Evolutionary conservation across 2,329 filamentous ascomycete species (phyloP), one percentile per base, ranked within the genome.

Genomic region (Fusarium tanahbumbuense): DNA sequence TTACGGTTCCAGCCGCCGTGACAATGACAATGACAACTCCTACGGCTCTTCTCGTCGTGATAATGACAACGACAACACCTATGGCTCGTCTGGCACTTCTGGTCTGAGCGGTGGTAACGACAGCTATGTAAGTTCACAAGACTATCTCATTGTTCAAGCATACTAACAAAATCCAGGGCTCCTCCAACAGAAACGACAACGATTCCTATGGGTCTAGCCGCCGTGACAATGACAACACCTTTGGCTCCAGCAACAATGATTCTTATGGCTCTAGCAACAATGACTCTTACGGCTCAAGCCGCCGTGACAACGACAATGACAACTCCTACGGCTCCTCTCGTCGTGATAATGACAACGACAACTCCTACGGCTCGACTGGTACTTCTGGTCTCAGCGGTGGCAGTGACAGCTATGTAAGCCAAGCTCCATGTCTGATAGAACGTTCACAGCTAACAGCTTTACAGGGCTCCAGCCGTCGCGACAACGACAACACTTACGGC

Each of bases 291-390:
- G 62, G 48, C 18, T 52, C 48, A 3, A 58, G 30, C 53, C 52
- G 52, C 37, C 46, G 55, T 27, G 56, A 46, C n/a, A 32, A 40
- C 15, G 41, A 57, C 10, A 54, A 70, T 50, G 58, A 59, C 41
- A 60, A 41, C 30, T 12, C n/a, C 3, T n/a, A 72, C 69, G 65
- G 69, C 25, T 71, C 68, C n/a, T 37, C 27, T 53, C 62, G 68
- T 27, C 65, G 67, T 40, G 56, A 65, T 20, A 27, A 64, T n/a
- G 60, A 65, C 27, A 47, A 65, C 15, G 64, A 67, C 37, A 66
- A 64, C 50, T 41, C 53, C 10, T 58, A 41, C 15, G 64, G 63
- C 34, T 65, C 60, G 10, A 11, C 34, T n/a, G 20, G 48, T n/a
- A 57, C 41, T 48, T 46, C 61, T 27, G 61, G 58, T 5, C 13